Evolutionary conservation across 1,284 basidiomycete genomes (phyloP).

Genomic region (Albatrellus sp.): DNA sequence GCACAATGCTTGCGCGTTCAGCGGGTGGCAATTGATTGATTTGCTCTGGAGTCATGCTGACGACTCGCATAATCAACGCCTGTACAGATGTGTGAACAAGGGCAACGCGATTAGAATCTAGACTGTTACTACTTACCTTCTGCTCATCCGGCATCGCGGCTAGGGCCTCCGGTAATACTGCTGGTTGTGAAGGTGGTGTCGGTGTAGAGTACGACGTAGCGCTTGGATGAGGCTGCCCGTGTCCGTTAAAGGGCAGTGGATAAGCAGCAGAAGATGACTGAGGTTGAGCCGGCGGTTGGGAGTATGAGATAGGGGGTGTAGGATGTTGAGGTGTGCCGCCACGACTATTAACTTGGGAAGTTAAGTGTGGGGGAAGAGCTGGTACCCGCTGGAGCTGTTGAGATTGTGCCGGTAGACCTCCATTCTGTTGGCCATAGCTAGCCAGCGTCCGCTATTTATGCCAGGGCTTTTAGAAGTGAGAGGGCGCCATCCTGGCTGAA

Average conservation of each 20-base stretch:
- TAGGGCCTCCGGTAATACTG: slow-evolving; percentile 33
- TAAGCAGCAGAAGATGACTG: slow-evolving; percentile 9
- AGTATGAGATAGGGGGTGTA: slow-evolving; percentile 19
- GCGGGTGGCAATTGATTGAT: slow-evolving; percentile 45
- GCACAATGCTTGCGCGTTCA: slow-evolving; percentile 53
- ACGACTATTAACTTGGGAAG: slow-evolving; percentile 5
- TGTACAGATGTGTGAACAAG: slow-evolving; percentile 15
- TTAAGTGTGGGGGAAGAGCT: slow-evolving; percentile 9
- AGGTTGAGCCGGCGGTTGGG: slow-evolving; percentile 18
- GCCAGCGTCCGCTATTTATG: slow-evolving; percentile 9
- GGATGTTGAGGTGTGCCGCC: slow-evolving; percentile 7
- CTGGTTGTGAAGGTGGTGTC: slow-evolving; percentile 10
- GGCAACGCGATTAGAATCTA: slow-evolving; percentile 21
- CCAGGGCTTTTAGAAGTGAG: slow-evolving; percentile 1
- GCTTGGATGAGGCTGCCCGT: slow-evolving; percentile 2
- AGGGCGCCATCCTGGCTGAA: neutral
- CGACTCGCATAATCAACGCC: slow-evolving; percentile 54
- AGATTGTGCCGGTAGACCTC: slow-evolving; percentile 1
- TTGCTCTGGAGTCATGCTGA: slow-evolving; percentile 62
- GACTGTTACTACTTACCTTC: slow-evolving; percentile 28
- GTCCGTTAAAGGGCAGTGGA: slow-evolving; percentile 6
- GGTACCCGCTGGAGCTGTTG: slow-evolving; percentile 1
- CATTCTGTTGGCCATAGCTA: slow-evolving; percentile 9
- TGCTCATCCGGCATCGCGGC: slow-evolving; percentile 57
- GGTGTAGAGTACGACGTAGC: slow-evolving; percentile 5